phyloP scores from a whole-genome alignment of 495 filamentous ascomycete species.

The Aspergillus diversus region DNA sequence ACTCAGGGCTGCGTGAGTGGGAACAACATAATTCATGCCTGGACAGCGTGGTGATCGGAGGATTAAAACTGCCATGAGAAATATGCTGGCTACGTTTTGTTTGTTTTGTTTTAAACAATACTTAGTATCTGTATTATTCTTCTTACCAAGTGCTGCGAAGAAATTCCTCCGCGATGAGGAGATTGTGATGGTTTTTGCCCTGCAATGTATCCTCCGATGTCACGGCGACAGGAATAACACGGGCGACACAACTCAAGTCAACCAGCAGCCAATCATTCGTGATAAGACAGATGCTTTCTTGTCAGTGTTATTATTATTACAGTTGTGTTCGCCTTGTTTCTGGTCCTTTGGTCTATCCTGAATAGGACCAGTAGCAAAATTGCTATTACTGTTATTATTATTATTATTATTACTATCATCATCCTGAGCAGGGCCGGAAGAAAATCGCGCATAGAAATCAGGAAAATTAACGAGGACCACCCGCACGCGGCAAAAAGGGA shows the following conservation, averaged over 20 bases:
- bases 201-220: conserved; percentile 15
- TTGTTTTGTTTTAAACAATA: neutral
- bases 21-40: conserved; percentile 13
- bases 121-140: neutral
- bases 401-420: conserved; percentile 19
- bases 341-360: conserved; percentile 1
- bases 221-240: conserved; percentile 5
- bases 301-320: neutral
- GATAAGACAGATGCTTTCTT: conserved; percentile 24
- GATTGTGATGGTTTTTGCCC: neutral
- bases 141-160: no score
- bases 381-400: conserved; percentile 8
- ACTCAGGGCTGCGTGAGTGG: conserved; percentile 5
- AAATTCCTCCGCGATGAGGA: no score
- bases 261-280: conserved; percentile 14
- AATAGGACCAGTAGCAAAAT: conserved; percentile 13
- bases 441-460: conserved; percentile 34
- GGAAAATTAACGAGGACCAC: conserved; percentile 34
- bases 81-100: neutral
- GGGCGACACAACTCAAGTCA: neutral
- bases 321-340: conserved; percentile 18
- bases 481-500: conserved; percentile 30
- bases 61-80: conserved; percentile 3
- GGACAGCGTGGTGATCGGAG: conserved; percentile 13
- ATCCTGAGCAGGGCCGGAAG: conserved; percentile 19